A percentile compares a stretch with the other conserved stretches of the same genome.
Conservation (phyloP, 2,329 filamentous ascomycete species). For the Colletotrichum sp. region DNA sequence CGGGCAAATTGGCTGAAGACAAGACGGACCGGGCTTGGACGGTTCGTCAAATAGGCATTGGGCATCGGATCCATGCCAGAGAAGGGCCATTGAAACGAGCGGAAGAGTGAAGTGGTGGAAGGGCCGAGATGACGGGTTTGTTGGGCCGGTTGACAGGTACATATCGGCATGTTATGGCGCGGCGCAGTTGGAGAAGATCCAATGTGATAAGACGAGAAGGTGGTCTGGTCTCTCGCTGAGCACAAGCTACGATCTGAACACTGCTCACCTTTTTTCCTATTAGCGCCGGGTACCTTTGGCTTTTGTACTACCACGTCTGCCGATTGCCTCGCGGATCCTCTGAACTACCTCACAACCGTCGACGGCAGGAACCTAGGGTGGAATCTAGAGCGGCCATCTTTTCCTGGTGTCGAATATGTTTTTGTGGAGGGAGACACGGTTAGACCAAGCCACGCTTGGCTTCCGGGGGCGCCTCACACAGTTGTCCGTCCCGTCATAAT, state of each 20-base stretch:
- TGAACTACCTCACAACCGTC: background rate
- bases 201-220: background rate
- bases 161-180: background rate
- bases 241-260: background rate
- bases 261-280: background rate
- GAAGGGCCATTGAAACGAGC: background rate
- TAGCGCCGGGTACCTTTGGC: background rate
- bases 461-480: background rate
- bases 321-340: background rate
- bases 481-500: background rate
- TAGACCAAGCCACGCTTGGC: background rate
- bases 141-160: slow-evolving; percentile 2
- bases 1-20: background rate
- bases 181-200: background rate
- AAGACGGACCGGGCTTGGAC: background rate
- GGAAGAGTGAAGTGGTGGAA: background rate
- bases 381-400: background rate
- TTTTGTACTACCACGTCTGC: background rate
- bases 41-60: background rate
- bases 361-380: background rate
- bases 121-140: slow-evolving; percentile 12
- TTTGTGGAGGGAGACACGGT: background rate
- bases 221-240: background rate
- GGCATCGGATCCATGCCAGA: background rate
- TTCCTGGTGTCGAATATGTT: background rate